Evolutionary conservation across 177 flowering plant species (phyloP).

Genomic region (Vitis hybrid): DNA sequence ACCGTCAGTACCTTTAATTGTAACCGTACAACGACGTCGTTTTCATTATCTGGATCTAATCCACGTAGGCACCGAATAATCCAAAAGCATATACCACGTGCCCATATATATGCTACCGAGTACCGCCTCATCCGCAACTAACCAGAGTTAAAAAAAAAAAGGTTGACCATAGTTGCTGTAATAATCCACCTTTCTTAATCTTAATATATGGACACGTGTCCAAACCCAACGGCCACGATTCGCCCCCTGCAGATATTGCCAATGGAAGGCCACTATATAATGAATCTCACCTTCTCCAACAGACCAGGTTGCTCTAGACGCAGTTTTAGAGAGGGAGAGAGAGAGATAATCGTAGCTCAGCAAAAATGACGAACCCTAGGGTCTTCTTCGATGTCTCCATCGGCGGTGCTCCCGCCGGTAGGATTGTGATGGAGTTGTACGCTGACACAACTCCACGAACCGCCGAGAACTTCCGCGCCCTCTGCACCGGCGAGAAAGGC

Average conservation of each 20-base stretch:
- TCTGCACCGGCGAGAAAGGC: slow-evolving; percentile 92
- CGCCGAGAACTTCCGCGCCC: slow-evolving; percentile 88
- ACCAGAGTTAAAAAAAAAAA: slow-evolving; percentile 18
- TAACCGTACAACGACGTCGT: too few relatives aligned
- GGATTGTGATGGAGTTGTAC: slow-evolving; percentile 86
- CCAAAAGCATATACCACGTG: too few relatives aligned
- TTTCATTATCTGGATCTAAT: too few relatives aligned
- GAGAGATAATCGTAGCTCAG: background rate
- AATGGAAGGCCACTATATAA: slow-evolving; percentile 14
- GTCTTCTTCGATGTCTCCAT: slow-evolving; percentile 81
- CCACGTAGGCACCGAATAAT: too few relatives aligned
- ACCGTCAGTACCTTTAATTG: too few relatives aligned
- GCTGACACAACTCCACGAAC: slow-evolving; percentile 63
- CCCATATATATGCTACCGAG: too few relatives aligned
- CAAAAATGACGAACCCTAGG: slow-evolving; percentile 53
- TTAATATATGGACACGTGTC: slow-evolving; percentile 25
- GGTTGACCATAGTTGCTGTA: slow-evolving; percentile 22
- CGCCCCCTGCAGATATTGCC: background rate
- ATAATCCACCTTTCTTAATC: background rate
- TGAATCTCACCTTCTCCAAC: too few relatives aligned
- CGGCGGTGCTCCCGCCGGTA: slow-evolving; percentile 65
- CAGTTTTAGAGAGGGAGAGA: background rate
- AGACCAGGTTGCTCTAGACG: too few relatives aligned
- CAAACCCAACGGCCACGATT: slow-evolving; percentile 15
- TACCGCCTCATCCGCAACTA: background rate